A percentile compares a stretch with the other conserved stretches of the same genome.
Evolutionary conservation across 1,284 basidiomycete species (phyloP).

Genomic region (Omphalotus olearius): DNA sequence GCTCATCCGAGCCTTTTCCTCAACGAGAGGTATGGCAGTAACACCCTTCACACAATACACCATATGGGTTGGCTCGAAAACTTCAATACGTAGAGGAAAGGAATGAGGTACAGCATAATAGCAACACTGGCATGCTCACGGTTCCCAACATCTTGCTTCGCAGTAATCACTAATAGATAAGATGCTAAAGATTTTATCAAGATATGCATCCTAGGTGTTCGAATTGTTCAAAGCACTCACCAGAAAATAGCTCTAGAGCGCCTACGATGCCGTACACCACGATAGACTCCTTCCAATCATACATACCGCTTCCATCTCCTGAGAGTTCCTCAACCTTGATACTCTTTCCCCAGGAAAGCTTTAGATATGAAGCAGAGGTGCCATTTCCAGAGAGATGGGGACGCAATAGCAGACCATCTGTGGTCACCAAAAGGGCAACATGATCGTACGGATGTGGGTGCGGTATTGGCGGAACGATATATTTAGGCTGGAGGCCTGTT

Average conservation of each 20-base stretch:
- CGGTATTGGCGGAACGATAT: slow-evolving; percentile 59
- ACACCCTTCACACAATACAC: slow-evolving; percentile 67
- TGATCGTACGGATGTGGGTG: slow-evolving; percentile 70
- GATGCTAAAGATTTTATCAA: slow-evolving; percentile 42
- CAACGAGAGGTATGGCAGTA: slow-evolving; percentile 59
- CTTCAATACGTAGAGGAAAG: slow-evolving; percentile 29
- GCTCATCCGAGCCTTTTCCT: slow-evolving; percentile 50
- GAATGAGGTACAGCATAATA: slow-evolving; percentile 13
- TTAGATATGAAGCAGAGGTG: slow-evolving; percentile 39
- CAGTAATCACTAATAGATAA: slow-evolving; percentile 65
- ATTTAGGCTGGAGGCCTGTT: slow-evolving; percentile 52
- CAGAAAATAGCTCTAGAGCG: slow-evolving; percentile 61
- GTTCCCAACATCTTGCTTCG: slow-evolving; percentile 54
- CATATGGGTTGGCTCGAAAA: slow-evolving; percentile 53
- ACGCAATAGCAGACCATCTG: slow-evolving; percentile 60
- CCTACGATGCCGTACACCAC: slow-evolving; percentile 73
- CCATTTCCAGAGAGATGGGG: slow-evolving; percentile 40
- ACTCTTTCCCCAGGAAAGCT: slow-evolving; percentile 60
- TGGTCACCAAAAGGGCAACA: slow-evolving; percentile 53
- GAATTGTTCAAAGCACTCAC: slow-evolving; percentile 35
- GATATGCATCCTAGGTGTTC: background rate
- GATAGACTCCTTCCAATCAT: slow-evolving; percentile 50
- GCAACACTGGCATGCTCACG: slow-evolving; percentile 41
- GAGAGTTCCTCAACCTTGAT: slow-evolving; percentile 51
- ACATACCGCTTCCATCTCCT: slow-evolving; percentile 25